These are phyloP conservation scores for Diplodia sapinea DNA, from an alignment of 2,329 filamentous ascomycete genomes.

Conservation along the genomic window DNA sequence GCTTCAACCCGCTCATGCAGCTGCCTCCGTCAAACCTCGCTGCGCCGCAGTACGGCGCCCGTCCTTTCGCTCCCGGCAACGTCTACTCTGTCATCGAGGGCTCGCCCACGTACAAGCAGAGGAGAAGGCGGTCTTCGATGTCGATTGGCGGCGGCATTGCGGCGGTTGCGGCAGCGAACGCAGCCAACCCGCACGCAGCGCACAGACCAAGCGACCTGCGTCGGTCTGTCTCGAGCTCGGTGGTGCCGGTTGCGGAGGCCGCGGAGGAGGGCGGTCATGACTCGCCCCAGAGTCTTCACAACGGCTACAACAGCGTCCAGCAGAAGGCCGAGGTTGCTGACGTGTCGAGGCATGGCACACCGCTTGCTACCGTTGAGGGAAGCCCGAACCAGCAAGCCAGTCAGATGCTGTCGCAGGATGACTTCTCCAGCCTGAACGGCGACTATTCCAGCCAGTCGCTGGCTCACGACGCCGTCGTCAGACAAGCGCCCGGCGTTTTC, in stretches of 20 bases:
- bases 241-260: conserved; percentile 78
- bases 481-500: conserved; percentile 73
- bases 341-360: conserved; percentile 89
- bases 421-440: conserved; percentile 61
- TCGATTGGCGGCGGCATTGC: conserved; percentile 78
- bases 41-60: conserved; percentile 77
- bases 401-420: conserved; percentile 70
- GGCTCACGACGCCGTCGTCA: conserved; percentile 64
- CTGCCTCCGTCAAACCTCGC: conserved; percentile 84
- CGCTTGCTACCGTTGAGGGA: conserved; percentile 81
- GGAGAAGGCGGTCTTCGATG: conserved; percentile 89
- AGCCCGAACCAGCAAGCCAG: conserved; percentile 76
- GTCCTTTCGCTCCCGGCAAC: conserved; percentile 74
- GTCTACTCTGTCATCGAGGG: conserved; percentile 97
- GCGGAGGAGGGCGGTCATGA: conserved; percentile 75
- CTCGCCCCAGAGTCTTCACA: conserved; percentile 77
- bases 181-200: conserved; percentile 59
- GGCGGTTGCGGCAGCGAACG: conserved; percentile 63
- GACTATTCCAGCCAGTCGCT: conserved; percentile 63
- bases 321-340: conserved; percentile 77
- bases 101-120: conserved; percentile 98
- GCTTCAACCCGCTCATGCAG: conserved; percentile 88
- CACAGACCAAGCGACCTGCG: conserved; percentile 90
- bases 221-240: conserved; percentile 86
- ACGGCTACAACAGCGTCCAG: conserved; percentile 65